Evolutionary conservation across 352 stramenopile genomes (phyloP), one percentile per base, ranked within the genome.

Genomic region (Chrysophaeum taylorii): DNA sequence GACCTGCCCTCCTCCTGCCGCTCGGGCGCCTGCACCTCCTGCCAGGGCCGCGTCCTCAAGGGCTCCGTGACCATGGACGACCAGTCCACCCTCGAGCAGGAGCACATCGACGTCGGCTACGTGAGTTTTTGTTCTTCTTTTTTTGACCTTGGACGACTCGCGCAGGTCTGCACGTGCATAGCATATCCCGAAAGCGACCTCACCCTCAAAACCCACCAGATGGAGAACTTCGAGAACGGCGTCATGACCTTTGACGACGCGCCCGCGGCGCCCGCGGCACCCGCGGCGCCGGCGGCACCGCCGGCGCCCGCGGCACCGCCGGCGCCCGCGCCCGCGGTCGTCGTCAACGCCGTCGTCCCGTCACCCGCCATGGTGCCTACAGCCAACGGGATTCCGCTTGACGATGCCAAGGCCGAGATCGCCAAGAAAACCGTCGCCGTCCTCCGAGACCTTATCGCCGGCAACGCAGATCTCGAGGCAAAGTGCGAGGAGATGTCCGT

Each of bases 201-300:
- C 33, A 42, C 31, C 18, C 14, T 66, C 31, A 23, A 45, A 5
- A 66, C 57, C 1, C 57, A 66, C 57, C 57, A 66, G 57, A 66
- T 66, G 57, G 57, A 66, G 33, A 66, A 66, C 57, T 66, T 66
- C 57, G 57, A 66, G 35, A 18, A 31, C 57, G 57, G 57, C 57
- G 35, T 48, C 33, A 66, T 45, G 57, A n/a, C 9, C 16, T 57
- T 57, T 25, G 45, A 57, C 45, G 45, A 57, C 45, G 45, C 45
- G 14, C 12, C 21, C 41, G 41, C 41, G 18, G 12, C 45, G 5
- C 45, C 23, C 18, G 45, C 23, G 18, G 45, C 45, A 18, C 18
- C 45, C 33, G 33, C 57, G 12, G 57, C 57, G 33, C 33, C 57
- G 16, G 57, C 35, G 33, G 7, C 29, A 25, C 27, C 52, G 25